Evolutionary conservation across 2,329 filamentous ascomycete species (phyloP), one percentile per base, ranked within the genome.

Genomic region (Colletotrichum phormii): DNA sequence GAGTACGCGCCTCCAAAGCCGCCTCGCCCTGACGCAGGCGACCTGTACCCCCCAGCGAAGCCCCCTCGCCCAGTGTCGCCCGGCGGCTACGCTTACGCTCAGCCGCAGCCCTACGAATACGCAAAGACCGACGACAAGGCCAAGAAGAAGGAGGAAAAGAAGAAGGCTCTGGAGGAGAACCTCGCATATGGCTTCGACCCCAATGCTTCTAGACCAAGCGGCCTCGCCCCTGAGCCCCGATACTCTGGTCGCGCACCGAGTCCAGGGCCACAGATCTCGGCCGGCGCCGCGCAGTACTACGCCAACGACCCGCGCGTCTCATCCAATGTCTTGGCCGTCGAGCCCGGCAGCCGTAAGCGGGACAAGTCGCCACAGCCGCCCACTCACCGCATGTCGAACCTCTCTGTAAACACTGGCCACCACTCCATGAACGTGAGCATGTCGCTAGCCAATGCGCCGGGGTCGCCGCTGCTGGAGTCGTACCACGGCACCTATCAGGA

Each of bases 401-500:
- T 90, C 49, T 85, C 82, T 1, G 87, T 91, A 55, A 84, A 84
- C 75, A 86, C 85, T 2, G 83, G 84, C 6, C 82, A 84, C n/a
- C 82, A 84, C 76, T 63, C 79, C 3, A 77, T 81, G 9, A 77
- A 77, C 26, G 80, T 80, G 24, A 80, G 77, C 63, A 75, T 85
- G 62, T 86, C 89, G 13, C 80, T 91, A 1, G 84, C 88, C 2
- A 84, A 85, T 26, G 88, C 94, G 1, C 94, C 95, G 0, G 90
- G 90, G 1, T 98, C 95, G 74, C 97, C 96, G 0, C 86, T 98
- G 62, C 89, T 98, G 2, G 96, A 98, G 83, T 92, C 97, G 0
- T 98, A 98, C 82, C 93, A 92, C 74, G 96, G 96, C 51, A 98
- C 95, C 0, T 98, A 97, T 78, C 96, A 98, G 82, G 94, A 94